These are phyloP conservation scores for Rhizophora apiculata DNA, from an alignment of 345 rosid species.

Conservation along the genomic window DNA sequence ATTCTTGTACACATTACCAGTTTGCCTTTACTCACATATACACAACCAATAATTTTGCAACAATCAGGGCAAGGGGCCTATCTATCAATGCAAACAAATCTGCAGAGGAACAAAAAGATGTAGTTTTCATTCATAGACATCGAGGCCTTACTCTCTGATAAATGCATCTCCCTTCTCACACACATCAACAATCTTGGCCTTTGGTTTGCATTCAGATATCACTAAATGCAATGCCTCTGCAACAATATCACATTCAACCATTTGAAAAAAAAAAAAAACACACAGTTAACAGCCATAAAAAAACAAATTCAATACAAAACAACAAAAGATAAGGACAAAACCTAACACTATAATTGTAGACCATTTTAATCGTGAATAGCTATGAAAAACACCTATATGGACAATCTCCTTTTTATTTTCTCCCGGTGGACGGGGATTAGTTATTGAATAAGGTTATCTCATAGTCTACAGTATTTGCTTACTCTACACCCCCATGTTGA, in stretches of 20 bases:
- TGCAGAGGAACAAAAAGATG: background rate
- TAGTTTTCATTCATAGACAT: background rate
- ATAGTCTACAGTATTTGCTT: no score
- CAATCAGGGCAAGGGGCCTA: background rate
- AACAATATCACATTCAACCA: background rate
- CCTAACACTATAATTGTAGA: background rate
- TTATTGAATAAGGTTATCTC: no score
- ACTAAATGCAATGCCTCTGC: slow-evolving; percentile 85
- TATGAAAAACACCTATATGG: no score
- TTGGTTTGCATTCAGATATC: slow-evolving; percentile 71
- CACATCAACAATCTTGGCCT: slow-evolving; percentile 79
- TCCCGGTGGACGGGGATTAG: no score
- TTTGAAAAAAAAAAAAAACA: background rate
- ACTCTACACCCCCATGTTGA: no score
- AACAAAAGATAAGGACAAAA: background rate
- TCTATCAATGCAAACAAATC: background rate
- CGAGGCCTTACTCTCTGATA: slow-evolving; percentile 71
- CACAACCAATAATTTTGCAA: slow-evolving; percentile 1
- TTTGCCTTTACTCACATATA: slow-evolving; percentile 49
- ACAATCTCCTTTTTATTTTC: no score
- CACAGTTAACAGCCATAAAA: background rate
- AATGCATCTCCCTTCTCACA: slow-evolving; percentile 86
- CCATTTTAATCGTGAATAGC: no score
- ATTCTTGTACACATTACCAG: slow-evolving; percentile 89
- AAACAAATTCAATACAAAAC: background rate